Conservation (phyloP, 768 basidiomycete species). For the Clitopilus passeckerianus region DNA sequence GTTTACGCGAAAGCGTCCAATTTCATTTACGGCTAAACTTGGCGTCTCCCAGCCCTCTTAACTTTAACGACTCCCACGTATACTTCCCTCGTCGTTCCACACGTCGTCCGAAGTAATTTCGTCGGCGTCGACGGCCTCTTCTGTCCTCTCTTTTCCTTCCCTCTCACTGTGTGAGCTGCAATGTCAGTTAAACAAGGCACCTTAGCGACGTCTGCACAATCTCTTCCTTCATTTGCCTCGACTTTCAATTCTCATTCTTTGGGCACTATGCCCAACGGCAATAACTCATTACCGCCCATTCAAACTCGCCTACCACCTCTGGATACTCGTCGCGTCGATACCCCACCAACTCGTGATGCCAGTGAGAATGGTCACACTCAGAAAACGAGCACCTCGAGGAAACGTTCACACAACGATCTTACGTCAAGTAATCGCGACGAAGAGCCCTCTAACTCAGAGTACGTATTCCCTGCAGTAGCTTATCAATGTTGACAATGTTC, state of each 20-base stretch:
- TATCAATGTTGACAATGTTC: background rate
- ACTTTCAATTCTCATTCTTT: slow-evolving; percentile 62
- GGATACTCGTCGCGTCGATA: slow-evolving; percentile 28
- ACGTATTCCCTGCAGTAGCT: slow-evolving; percentile 21
- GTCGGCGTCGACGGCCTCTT: background rate
- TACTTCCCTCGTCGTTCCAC: background rate
- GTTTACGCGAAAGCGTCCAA: background rate
- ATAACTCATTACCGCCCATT: slow-evolving; percentile 65
- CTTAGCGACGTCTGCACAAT: slow-evolving; percentile 44
- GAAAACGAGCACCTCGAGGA: slow-evolving; percentile 24
- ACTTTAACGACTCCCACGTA: background rate
- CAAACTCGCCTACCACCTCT: slow-evolving; percentile 35
- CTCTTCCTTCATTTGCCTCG: slow-evolving; percentile 77
- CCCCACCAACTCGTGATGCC: slow-evolving; percentile 24
- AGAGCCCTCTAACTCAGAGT: slow-evolving; percentile 39
- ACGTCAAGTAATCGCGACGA: slow-evolving; percentile 28
- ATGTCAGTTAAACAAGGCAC: slow-evolving; percentile 38
- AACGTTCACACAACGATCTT: slow-evolving; percentile 41
- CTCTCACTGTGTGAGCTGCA: slow-evolving; percentile 8
- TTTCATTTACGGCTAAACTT: slow-evolving; percentile 1
- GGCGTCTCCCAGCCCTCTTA: background rate
- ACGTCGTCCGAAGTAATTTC: background rate
- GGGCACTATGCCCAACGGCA: slow-evolving; percentile 39
- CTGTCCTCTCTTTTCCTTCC: slow-evolving; percentile 7
- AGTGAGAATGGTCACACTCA: slow-evolving; percentile 22